Evolutionary conservation across 345 rosid genomes (phyloP), one percentile per base, ranked within the genome.

Genomic region (Litchi chinensis): DNA sequence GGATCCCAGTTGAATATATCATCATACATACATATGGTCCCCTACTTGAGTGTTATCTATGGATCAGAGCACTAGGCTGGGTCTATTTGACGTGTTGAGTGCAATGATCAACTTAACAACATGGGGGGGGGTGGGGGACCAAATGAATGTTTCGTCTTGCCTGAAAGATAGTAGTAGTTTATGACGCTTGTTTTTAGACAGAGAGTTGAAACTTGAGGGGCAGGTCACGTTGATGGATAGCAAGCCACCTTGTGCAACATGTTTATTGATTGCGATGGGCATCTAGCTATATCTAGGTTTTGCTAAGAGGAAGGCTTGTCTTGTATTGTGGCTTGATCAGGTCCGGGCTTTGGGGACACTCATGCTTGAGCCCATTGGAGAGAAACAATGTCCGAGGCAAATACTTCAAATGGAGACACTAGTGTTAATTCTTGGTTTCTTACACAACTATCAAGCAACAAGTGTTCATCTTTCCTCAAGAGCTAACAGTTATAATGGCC

Each of bases 41-140:
- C 78, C 77, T 64, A 26, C 46, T 0, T 43, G 6, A 74, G 22
- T 24, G 41, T 21, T 43, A 6, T 41, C 52, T 6, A 4, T 40
- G 76, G 62, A 73, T 73, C 54, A 73, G 32, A 73, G 1, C 57
- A 52, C 18, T 5, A 46, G 28, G 60, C 19, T 26, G 6, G 62
- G 18, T 54, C 10, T 3, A 3, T 44, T 62, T 16, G 10, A 22
- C 50, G 70, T 68, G 71, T 48, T 71, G 56, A 10, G 22, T 16
- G 15, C 57, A 7, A 39, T 52, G n/a, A 54, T 60, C 75, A 18
- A 48, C 24, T 26, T 12, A 44, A 50, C 56, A 26, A 59, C n/a
- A 70, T 63, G 66, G 75, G 19, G 19, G 19, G 16, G 19, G 1
- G 19, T 13, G 13, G n/a, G 57, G 83, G 75, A 60, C 80, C 75